These are phyloP conservation scores for Paracoccidioides lutzii DNA, from an alignment of 2,329 filamentous ascomycete species.

Conservation along the genomic window DNA sequence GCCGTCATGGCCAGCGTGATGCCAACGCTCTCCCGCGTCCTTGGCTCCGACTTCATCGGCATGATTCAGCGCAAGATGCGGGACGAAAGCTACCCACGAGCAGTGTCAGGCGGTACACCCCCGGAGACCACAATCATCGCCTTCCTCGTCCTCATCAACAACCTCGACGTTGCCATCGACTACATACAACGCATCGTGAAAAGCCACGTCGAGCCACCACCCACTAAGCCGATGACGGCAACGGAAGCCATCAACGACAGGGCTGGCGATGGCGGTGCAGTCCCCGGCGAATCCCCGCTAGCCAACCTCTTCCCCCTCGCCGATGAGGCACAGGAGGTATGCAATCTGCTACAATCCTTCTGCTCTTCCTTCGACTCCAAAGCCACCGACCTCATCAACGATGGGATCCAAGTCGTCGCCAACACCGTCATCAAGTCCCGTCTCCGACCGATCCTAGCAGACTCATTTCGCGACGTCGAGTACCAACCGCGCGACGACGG, in stretches of 20 bases:
- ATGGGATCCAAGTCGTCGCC: constrained; percentile 76
- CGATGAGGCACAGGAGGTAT: constrained; percentile 58
- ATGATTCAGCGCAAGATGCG: constrained; percentile 98
- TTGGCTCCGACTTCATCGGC: constrained; percentile 81
- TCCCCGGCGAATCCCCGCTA: constrained; percentile 28
- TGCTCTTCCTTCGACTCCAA: constrained; percentile 63
- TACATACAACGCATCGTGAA: constrained; percentile 80
- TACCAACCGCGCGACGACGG: constrained; percentile 53
- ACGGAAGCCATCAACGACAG: constrained; percentile 17
- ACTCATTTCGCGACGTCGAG: constrained; percentile 84
- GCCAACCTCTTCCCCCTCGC: constrained; percentile 65
- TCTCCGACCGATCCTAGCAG: constrained; percentile 68
- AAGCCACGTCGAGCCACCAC: constrained; percentile 41
- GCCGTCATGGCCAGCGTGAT: constrained; percentile 65
- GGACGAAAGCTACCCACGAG: constrained; percentile 81
- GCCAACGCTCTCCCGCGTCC: constrained; percentile 63
- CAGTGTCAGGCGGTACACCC: constrained; percentile 63
- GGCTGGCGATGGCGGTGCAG: constrained; percentile 9
- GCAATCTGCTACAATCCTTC: constrained; percentile 54
- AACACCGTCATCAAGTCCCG: constrained; percentile 76
- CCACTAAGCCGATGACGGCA: constrained; percentile 18
- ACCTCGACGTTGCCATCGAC: constrained; percentile 80
- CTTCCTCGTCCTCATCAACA: constrained; percentile 91
- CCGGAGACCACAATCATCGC: constrained; percentile 78
- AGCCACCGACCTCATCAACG: constrained; percentile 65